Evolutionary conservation across 192 early-diverging fungal species (phyloP), one percentile per base, ranked within the genome.

Genomic region (Backusella tuberculispora): DNA sequence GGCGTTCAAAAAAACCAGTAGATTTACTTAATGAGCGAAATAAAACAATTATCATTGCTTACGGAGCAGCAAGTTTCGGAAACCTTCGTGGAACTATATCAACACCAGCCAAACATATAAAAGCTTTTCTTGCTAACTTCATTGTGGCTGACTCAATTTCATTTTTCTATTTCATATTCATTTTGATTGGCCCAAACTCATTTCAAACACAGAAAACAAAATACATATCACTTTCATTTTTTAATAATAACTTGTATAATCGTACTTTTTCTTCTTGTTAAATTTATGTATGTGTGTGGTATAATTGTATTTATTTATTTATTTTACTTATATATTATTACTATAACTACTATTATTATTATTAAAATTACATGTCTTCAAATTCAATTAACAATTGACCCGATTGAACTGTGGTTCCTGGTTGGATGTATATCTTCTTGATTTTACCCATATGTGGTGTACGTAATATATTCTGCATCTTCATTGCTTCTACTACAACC

Each of bases 401-500:
- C 5, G 93, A 92, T 26, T 88, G 86, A 21, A 98, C 96, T 10
- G 89, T 88, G 19, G 87, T 85, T 6, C 95, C 94, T 1, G 88
- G 79, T 74, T 85, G 75, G 5, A 97, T 93, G 66, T 87, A 77
- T 5, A 98, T 88, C 26, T 90, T 89, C 83, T 90, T 92, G 73
- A 98, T 83, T 60, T 85, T 91, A 64, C 95, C 95, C 6, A 85
- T 88, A 15, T 89, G 86, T 5, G 94, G 88, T 10, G 95, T 89
- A 2, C 93, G 84, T 65, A 98, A 76, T 8, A 97, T 92, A 71
- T 98, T 98, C 74, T 97, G 95, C 97, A 98, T 98, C 85, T 96
- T 96, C 97, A 98, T 98, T 29, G 97, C 97, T 84, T 98, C 97
- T 19, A 98, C 93, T 0, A 95, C 91, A 0, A 89, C 93, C 37